Conservation (phyloP, 2,329 filamentous ascomycete genomes). For the Aspergillus unguis region DNA sequence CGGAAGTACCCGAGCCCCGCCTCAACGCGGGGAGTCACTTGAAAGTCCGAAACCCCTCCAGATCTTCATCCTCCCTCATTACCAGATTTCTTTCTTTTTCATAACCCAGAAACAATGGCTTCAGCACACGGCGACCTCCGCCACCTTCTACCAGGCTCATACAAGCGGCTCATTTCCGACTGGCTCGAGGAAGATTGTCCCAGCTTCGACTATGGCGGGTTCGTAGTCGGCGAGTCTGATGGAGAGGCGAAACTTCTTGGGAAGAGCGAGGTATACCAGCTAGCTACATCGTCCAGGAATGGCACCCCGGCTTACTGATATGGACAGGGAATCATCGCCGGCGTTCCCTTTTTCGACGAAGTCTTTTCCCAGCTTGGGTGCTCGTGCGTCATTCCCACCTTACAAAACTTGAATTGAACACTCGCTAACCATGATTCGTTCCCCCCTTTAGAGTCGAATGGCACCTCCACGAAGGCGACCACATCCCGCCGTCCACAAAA, state of each 20-base stretch:
- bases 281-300: no score
- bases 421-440: not conserved
- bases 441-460: conserved; percentile 65
- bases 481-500: conserved; percentile 57
- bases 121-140: conserved; percentile 57
- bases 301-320: not conserved
- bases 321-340: conserved; percentile 72
- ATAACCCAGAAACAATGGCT: conserved; percentile 43
- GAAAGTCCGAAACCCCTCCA: not conserved
- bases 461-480: conserved; percentile 73
- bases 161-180: conserved; percentile 72
- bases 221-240: conserved; percentile 71
- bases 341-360: conserved; percentile 92
- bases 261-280: conserved; percentile 49
- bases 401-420: not conserved
- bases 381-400: conserved; percentile 49
- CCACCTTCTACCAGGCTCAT: conserved; percentile 78
- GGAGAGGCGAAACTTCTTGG: conserved; percentile 51
- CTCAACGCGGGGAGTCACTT: conserved; percentile 7
- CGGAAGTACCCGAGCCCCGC: conserved; percentile 11
- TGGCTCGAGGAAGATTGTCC: conserved; percentile 98
- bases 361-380: conserved; percentile 88
- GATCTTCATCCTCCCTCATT: not conserved
- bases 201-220: conserved; percentile 94
- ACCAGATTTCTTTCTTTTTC: not conserved